phyloP scores from a whole-genome alignment of 768 basidiomycete genomes.

The Coprinopsis marcescibilis region DNA sequence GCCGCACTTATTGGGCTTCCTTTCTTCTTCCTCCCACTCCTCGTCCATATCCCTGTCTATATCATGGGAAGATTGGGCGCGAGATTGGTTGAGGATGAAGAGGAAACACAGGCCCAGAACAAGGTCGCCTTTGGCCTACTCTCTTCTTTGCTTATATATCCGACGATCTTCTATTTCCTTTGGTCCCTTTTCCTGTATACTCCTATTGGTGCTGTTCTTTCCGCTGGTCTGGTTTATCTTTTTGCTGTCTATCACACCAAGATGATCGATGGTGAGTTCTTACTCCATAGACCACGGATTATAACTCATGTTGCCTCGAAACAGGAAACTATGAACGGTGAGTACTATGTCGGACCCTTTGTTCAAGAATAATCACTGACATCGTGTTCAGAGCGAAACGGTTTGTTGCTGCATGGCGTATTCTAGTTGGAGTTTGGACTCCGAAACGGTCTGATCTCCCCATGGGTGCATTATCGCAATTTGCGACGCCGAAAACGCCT shows the following conservation, averaged over 20 bases:
- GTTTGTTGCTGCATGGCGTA: slow-evolving; percentile 89
- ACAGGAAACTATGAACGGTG: slow-evolving; percentile 77
- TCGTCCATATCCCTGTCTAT: slow-evolving; percentile 84
- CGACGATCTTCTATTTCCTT: slow-evolving; percentile 74
- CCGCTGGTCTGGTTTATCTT: slow-evolving; percentile 63
- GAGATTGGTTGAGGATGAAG: slow-evolving; percentile 71
- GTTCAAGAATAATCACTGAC: slow-evolving; percentile 7
- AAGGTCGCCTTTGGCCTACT: slow-evolving; percentile 88
- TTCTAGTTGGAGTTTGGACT: slow-evolving; percentile 93
- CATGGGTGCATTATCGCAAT: slow-evolving; percentile 63
- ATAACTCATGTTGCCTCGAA: slow-evolving; percentile 6
- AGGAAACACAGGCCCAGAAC: slow-evolving; percentile 96
- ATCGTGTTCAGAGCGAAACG: slow-evolving; percentile 66
- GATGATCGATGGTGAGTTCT: slow-evolving; percentile 74
- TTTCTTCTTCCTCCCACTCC: slow-evolving; percentile 82
- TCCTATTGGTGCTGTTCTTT: slow-evolving; percentile 64
- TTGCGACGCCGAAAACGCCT: slow-evolving; percentile 60
- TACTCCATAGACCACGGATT: slow-evolving; percentile 9
- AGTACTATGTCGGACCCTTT: slow-evolving; percentile 5
- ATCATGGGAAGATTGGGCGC: slow-evolving; percentile 73
- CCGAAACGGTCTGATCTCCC: slow-evolving; percentile 82
- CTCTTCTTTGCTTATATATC: slow-evolving; percentile 70
- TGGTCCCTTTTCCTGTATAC: slow-evolving; percentile 84
- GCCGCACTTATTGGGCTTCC: slow-evolving; percentile 69
- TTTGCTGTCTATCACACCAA: slow-evolving; percentile 83